These are phyloP conservation scores for Phaeolepiota aurea DNA, from an alignment of 768 basidiomycete genomes.

Conservation along the genomic window DNA sequence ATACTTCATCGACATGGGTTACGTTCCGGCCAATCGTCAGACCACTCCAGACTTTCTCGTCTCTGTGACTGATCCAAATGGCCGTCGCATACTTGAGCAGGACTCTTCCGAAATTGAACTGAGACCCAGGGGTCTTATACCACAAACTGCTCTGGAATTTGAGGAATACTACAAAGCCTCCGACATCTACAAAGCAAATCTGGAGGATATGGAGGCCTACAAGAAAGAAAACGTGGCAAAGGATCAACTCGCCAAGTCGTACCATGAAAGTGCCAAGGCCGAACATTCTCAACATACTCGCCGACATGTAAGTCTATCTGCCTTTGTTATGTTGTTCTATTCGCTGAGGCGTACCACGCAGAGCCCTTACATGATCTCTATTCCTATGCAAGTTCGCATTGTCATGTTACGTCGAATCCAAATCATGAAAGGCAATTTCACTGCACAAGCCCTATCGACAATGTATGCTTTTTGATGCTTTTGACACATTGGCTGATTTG, in stretches of 20 bases:
- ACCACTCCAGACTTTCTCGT: constrained; percentile 63
- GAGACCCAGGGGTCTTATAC: constrained; percentile 21
- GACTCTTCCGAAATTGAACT: constrained; percentile 6
- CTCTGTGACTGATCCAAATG: constrained; percentile 48
- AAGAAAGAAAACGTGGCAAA: constrained; percentile 32
- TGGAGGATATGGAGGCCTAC: constrained; percentile 39
- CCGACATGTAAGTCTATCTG: constrained; percentile 10
- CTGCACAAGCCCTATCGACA: constrained; percentile 19
- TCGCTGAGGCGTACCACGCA: constrained; percentile 5
- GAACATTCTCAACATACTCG: constrained; percentile 45
- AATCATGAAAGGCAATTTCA: constrained; percentile 28
- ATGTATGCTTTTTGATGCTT: constrained; percentile 13
- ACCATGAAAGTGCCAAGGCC: constrained; percentile 33
- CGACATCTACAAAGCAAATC: constrained; percentile 14
- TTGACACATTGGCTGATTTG: not conserved
- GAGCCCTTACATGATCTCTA: constrained; percentile 29
- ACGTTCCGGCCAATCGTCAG: constrained; percentile 48
- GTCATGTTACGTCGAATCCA: constrained; percentile 32
- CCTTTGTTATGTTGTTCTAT: not conserved
- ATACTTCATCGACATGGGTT: constrained; percentile 71
- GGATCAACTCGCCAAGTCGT: constrained; percentile 28
- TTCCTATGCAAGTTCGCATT: constrained; percentile 33
- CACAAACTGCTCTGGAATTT: constrained; percentile 41
- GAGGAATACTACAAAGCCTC: constrained; percentile 21
- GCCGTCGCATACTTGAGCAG: constrained; percentile 31